Evolutionary conservation across 805 yeast genomes (phyloP), one percentile per base, ranked within the genome.

Genomic region (Ogataea thermomethanolica): DNA sequence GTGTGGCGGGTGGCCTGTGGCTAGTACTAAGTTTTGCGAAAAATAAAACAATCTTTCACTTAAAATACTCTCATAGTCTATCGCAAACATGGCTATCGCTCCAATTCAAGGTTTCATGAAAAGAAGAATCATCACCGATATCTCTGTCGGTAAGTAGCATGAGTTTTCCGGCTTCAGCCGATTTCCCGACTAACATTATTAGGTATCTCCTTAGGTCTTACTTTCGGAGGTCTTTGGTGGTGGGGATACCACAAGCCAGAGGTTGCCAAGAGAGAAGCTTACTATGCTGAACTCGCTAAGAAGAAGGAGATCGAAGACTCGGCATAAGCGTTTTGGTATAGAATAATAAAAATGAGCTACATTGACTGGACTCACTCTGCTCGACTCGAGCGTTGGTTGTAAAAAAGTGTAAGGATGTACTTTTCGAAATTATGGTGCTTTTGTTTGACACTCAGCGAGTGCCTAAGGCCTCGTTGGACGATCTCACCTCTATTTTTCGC

Each of bases 51-150:
- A 29, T 14, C 33, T 38, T 33, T 22, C 20, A 32, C 21, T 29
- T 24, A 20, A 13, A 24, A 17, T 27, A 27, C 33, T 20, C 20
- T 28, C 25, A 21, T 26, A 27, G 32, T 32, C 31, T 29, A 33
- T 15, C 37, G 24, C 24, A 35, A 46, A 31, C 32, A 84, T 81
- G 84, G 83, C 89, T 65, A 74, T 86, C 61, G 85, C 91, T 61
- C 93, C 95, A 58, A 87, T 90, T 59, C 77, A 81, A 39, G 96
- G 96, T 53, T 70, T 83, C 48, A 75, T 90, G 53, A 86, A 78
- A 70, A 85, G 78, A 73, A 84, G 81, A 70, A 78, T 86, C 66
- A 73, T 81, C 61, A 77, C 84, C 53, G 96, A 90, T 59, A 78
- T 90, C 63, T 50, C 79, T 54, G 66, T 82, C 50, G 95, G 93